phyloP scores from a whole-genome alignment of 1,284 basidiomycete species.

The Abortiporus biennis region DNA sequence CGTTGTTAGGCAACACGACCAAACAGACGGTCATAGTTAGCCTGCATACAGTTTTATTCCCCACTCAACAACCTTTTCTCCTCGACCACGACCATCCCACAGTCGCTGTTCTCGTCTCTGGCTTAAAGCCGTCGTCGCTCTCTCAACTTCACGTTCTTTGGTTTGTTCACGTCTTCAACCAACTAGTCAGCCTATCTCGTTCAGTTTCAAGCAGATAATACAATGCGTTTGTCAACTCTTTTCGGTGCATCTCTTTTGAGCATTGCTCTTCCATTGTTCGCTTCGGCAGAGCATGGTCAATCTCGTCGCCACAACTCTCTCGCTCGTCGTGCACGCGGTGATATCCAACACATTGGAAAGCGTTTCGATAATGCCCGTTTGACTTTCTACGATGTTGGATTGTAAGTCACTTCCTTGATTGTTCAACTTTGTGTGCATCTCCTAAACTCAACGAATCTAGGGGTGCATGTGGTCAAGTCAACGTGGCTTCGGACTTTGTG shows the following conservation, averaged over 20 bases:
- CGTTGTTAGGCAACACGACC: constrained; percentile 5
- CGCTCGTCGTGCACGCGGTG: constrained; percentile 18
- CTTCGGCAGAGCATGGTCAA: constrained; percentile 18
- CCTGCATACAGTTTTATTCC: background rate
- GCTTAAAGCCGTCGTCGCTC: constrained; percentile 10
- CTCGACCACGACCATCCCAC: constrained; percentile 1
- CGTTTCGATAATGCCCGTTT: constrained; percentile 18
- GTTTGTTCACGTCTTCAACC: background rate
- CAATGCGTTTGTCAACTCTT: constrained; percentile 26
- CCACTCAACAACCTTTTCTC: background rate
- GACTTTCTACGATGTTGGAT: constrained; percentile 50
- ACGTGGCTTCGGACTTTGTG: constrained; percentile 43
- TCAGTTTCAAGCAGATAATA: constrained; percentile 4
- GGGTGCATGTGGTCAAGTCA: constrained; percentile 51
- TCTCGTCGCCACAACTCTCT: constrained; percentile 26
- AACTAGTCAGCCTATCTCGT: background rate
- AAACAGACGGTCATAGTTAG: constrained; percentile 1
- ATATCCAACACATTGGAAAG: constrained; percentile 14
- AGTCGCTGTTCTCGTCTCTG: background rate
- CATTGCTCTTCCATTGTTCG: constrained; percentile 22
- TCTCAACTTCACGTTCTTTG: constrained; percentile 14
- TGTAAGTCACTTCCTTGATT: constrained; percentile 32
- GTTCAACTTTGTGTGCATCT: background rate
- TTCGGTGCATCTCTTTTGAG: constrained; percentile 22
- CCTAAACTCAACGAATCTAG: constrained; percentile 21